Base-by-base conservation (phyloP, 1,139 yeast genomes). In the Zygoascus meyerae region DNA sequence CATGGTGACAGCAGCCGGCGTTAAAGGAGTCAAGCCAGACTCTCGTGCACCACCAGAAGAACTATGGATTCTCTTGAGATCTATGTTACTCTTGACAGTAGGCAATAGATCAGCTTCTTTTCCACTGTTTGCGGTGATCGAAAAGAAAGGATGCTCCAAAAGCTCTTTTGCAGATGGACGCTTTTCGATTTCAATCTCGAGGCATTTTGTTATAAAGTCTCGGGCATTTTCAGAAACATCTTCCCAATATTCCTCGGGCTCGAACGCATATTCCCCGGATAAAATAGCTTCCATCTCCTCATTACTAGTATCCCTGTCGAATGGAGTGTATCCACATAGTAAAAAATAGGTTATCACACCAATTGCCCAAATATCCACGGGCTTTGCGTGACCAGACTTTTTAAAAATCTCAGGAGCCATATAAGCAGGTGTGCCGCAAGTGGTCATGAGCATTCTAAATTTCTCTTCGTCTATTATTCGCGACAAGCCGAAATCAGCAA, bases 241-340 rank as follows among this genome's bases (percentile, higher is more conserved):
- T 36, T 65, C 67, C 82, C 85, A 80, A 59, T 78, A 77, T 55
- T 75, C 79, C 12, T 69, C 70, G 2, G 84, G 84, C 47, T 76
- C 86, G 55, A 79, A 80, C 47, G 71, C 69, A 55, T 73, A 82
- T 52, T 83, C 85, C 7, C 75, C 79, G 5, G 64, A 67, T 17
- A 60, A 51, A 29, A 84, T 83, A 17, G 87, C 86, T 45, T 77
- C 74, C 58, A 74, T 72, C 16, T 87, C 86, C 58, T 83, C 90
- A 0, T 75, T 76, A 42, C 81, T 83, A 5, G 80, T 75, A 49
- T 83, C 92, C 53, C 90, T 77, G 57, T 84, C 92, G 63, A 84
- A 84, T 0, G 94, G 94, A 65, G 84, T 79, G 59, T 83, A 83
- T 1, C 92, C 92, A 54, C 84, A 75, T 10, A 82, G 71, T 75